Conservation (phyloP, 2,329 filamentous ascomycete genomes). For the Fusarium miscanthi region DNA sequence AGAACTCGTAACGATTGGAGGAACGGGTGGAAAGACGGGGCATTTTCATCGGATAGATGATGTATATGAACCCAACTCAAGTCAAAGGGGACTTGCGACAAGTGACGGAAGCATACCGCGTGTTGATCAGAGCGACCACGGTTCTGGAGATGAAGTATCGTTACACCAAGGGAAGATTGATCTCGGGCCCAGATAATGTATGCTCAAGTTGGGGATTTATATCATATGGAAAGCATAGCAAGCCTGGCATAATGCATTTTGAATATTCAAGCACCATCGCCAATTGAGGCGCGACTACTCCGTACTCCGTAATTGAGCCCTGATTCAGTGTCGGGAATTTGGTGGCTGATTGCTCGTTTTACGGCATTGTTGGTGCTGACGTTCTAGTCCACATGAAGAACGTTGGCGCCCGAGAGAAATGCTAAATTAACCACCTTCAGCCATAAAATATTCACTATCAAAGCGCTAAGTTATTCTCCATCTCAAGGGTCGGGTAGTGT, state of each 20-base stretch:
- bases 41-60: slow-evolving; percentile 23
- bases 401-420: rapidly evolving
- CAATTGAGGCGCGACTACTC: background rate
- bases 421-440: background rate
- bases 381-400: background rate
- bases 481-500: background rate
- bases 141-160: background rate
- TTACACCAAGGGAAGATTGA: background rate
- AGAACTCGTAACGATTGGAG: slow-evolving; percentile 25
- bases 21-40: slow-evolving; percentile 5
- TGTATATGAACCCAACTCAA: background rate
- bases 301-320: too few relatives aligned
- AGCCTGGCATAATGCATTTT: background rate
- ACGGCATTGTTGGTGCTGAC: background rate
- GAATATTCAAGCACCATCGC: too few relatives aligned
- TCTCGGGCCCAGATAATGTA: background rate
- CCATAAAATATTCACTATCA: too few relatives aligned
- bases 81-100: background rate
- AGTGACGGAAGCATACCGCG: background rate
- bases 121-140: background rate
- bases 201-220: background rate
- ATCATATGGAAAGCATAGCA: background rate
- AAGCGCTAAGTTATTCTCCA: rapidly evolving
- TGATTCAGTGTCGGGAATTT: background rate
- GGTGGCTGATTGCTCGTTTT: background rate